These are phyloP conservation scores for Eucalyptus lansdowneana DNA, from an alignment of 345 rosid genomes.

Conservation along the genomic window DNA sequence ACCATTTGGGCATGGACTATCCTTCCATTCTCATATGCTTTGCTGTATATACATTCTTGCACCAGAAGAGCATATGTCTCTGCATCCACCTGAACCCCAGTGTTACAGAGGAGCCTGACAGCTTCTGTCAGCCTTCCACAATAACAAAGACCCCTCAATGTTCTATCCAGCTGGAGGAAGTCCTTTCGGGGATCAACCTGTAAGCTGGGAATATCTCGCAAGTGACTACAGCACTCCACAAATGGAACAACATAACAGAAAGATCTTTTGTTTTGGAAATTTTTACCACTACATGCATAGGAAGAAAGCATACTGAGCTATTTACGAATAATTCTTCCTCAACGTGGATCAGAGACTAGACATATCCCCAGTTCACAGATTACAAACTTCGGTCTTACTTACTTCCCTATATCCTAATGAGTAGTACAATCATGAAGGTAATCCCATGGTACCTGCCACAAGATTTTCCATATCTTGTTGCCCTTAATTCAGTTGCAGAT, in stretches of 20 bases:
- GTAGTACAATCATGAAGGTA: background rate
- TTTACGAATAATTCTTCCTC: background rate
- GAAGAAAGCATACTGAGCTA: background rate
- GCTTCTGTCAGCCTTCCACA: slow-evolving; percentile 60
- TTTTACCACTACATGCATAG: background rate
- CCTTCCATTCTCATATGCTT: slow-evolving; percentile 27
- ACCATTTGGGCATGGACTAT: slow-evolving; percentile 68
- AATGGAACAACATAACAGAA: background rate
- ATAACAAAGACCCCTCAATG: slow-evolving; percentile 44
- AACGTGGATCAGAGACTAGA: background rate
- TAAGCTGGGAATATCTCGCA: slow-evolving; percentile 40
- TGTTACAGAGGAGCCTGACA: slow-evolving; percentile 36
- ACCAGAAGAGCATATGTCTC: slow-evolving; percentile 38
- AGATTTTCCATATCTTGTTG: background rate
- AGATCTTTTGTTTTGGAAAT: background rate
- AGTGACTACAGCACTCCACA: slow-evolving; percentile 1
- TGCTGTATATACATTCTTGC: slow-evolving; percentile 57
- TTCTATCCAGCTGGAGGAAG: slow-evolving; percentile 26
- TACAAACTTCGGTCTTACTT: background rate
- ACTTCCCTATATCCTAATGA: background rate
- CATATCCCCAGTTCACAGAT: background rate
- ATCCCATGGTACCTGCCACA: background rate
- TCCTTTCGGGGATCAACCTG: slow-evolving; percentile 42
- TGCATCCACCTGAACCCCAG: slow-evolving; percentile 15
- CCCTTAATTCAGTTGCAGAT: background rate